Evolutionary conservation across 2,329 filamentous ascomycete genomes (phyloP), one percentile per base, ranked within the genome.

Genomic region (Trichophyton benhamiae): DNA sequence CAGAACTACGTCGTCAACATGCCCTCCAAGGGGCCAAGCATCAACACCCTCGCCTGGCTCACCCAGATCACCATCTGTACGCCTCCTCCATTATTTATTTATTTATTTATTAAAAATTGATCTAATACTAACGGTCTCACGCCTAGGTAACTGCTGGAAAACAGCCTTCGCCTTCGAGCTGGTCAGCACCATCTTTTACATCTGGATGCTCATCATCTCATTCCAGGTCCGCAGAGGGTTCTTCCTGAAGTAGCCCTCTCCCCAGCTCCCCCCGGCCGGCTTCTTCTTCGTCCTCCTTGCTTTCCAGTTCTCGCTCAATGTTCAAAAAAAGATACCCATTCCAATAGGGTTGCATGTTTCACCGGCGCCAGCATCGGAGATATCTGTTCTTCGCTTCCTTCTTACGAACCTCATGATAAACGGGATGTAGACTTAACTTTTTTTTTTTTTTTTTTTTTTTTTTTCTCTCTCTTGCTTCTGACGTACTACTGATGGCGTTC

Each of bases 121-220:
- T 27, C 9, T 57, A 60, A 30, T 66, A 67, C 72, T 66, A 7
- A 62, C 15, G 11, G 20, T 20, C 60, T 1, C 7, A 30, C 27
- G 15, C 58, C 25, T 64, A 82, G 80, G 80, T 69, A 79, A 82
- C 68, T 82, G 80, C 68, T 87, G 84, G 84, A 78, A 81, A 67
- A 82, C 83, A 0, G 80, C 77, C 2, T 86, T 86, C 67, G 80
- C 82, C 8, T 85, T 86, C 67, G 84, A 83, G 74, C 80, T 87
- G 60, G 76, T 86, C 15, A 83, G 83, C 44, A 77, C 78, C 0
- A 78, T 85, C n/a, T 84, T 86, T 67, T 79, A 85, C 68, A 69
- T 86, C 22, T 87, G 83, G 81, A 84, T 86, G 82, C 82, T 86
- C 70, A 72, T 87, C 57, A 81, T 86, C 77, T 81, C 79, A 4